A percentile compares a stretch with the other conserved stretches of the same genome.
These are phyloP conservation scores for Rhodomyrtus psidioides DNA, from an alignment of 441 rosid genomes.

Conservation along the genomic window DNA sequence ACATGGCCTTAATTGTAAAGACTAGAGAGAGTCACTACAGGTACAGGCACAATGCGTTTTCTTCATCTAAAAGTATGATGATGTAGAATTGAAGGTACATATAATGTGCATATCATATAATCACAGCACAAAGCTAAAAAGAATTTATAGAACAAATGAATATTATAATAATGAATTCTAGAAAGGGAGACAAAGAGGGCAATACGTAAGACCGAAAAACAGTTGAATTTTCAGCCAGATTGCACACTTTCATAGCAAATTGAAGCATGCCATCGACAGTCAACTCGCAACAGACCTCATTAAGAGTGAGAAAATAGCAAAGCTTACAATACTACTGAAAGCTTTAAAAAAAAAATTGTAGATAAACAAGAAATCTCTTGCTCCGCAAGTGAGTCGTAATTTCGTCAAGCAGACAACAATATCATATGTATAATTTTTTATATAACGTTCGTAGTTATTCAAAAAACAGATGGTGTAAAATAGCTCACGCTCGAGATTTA, in stretches of 20 bases:
- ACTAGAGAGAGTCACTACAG: neutral
- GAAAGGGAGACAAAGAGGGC: neutral
- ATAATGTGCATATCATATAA: neutral
- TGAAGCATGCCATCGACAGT: neutral
- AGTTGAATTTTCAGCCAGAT: neutral
- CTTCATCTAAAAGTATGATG: neutral
- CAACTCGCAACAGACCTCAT: neutral
- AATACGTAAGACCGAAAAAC: neutral
- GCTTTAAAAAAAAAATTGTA: neutral
- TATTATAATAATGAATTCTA: neutral
- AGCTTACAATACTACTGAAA: neutral
- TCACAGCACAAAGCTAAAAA: neutral
- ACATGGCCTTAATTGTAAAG: too few species aligned
- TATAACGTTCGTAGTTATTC: neutral
- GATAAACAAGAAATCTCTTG: neutral
- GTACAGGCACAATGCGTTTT: neutral
- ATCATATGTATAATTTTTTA: neutral
- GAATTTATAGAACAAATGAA: neutral
- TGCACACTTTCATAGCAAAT: neutral
- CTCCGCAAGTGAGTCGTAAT: neutral
- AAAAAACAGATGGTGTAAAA: neutral
- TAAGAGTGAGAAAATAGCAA: neutral
- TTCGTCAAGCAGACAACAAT: neutral
- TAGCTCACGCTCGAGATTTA: neutral
- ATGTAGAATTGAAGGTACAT: neutral